A percentile compares a stretch with the other conserved stretches of the same genome.
These are phyloP conservation scores for Rhizopogon vulgaris DNA, from an alignment of 768 basidiomycete species.

Conservation along the genomic window DNA sequence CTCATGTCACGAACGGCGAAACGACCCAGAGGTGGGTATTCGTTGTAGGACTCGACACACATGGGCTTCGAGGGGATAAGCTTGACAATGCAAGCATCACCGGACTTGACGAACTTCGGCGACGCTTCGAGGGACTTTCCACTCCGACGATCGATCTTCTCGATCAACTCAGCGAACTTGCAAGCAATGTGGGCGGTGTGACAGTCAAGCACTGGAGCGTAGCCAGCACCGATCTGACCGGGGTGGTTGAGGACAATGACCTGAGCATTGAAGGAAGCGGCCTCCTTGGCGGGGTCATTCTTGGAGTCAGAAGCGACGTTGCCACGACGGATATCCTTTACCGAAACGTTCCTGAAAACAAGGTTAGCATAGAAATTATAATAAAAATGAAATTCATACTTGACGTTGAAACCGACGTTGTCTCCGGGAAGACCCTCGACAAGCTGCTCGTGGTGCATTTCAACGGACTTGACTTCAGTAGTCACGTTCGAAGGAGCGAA, in stretches of 20 bases:
- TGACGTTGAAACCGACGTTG: conserved; percentile 99
- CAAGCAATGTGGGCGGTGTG: conserved; percentile 99
- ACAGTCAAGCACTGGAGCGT: conserved; percentile 98
- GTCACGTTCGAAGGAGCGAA: conserved; percentile 98
- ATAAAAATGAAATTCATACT: conserved; percentile 39
- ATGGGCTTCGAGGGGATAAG: conserved; percentile 95
- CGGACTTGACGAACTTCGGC: conserved; percentile 99
- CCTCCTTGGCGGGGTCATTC: conserved; percentile 99
- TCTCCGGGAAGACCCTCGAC: conserved; percentile 92
- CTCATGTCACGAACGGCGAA: conserved; percentile 99
- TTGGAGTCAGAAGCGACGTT: conserved; percentile 99
- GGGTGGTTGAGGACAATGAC: conserved; percentile 99
- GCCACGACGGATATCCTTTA: conserved; percentile 99
- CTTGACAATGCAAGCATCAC: conserved; percentile 99
- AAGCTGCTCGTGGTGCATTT: conserved; percentile 99
- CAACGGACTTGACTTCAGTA: conserved; percentile 99
- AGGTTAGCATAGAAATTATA: conserved; percentile 3
- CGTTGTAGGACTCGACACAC: conserved; percentile 90
- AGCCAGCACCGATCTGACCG: conserved; percentile 98
- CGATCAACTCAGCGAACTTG: conserved; percentile 97
- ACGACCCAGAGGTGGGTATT: conserved; percentile 99
- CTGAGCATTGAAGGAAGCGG: conserved; percentile 98
- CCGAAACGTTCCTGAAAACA: conserved; percentile 85
- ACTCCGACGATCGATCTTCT: conserved; percentile 99
- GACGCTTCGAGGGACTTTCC: conserved; percentile 84